A percentile compares a stretch with the other conserved stretches of the same genome.
phyloP scores from a whole-genome alignment of 2,329 filamentous ascomycete genomes.

The Neospermospora avenae region DNA sequence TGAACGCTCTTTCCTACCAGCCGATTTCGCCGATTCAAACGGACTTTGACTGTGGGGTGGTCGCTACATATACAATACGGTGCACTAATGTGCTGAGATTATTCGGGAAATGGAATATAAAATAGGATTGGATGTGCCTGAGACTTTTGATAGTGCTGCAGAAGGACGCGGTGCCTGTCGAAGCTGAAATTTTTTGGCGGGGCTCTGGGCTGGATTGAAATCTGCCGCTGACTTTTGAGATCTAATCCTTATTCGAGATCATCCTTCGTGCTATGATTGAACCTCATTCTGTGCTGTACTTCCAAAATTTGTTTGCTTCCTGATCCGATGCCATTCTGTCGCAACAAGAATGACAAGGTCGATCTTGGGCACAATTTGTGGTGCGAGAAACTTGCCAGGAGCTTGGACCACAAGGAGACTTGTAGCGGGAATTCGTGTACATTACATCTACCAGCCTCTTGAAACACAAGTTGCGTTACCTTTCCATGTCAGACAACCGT shows the following conservation, averaged over 20 bases:
- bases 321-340: not conserved
- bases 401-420: too few species aligned
- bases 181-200: not conserved
- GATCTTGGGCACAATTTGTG: not conserved
- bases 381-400: not conserved
- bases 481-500: too few species aligned
- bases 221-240: not conserved
- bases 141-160: too few species aligned
- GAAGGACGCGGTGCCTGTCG: not conserved
- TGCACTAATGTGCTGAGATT: not conserved
- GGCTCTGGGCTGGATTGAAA: not conserved
- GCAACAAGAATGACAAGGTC: too few species aligned
- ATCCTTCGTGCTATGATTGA: not conserved
- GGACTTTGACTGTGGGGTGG: conserved; percentile 44
- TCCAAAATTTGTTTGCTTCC: not conserved
- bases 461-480: too few species aligned
- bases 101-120: too few species aligned
- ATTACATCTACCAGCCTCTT: too few species aligned
- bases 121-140: too few species aligned
- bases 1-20: conserved; percentile 43
- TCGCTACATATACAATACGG: conserved; percentile 33
- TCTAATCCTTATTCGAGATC: not conserved
- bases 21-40: conserved; percentile 35
- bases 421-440: too few species aligned
- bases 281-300: not conserved